A percentile compares a stretch with the other conserved stretches of the same genome.
phyloP scores from a whole-genome alignment of 768 basidiomycete species.

The Rhodotorula toruloides region DNA sequence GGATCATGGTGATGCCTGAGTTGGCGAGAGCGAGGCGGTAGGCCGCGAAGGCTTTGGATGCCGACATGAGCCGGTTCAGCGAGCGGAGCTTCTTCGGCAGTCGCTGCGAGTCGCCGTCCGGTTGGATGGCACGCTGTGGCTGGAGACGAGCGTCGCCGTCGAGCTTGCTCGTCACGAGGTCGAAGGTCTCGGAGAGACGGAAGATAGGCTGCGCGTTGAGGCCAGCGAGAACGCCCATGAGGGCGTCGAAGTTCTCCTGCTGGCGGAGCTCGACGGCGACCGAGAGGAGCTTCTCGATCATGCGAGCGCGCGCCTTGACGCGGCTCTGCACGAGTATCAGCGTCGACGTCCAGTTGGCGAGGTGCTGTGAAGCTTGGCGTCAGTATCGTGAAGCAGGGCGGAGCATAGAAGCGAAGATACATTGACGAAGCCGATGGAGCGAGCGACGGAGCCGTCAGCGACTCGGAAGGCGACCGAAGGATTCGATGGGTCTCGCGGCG shows the following conservation, averaged over 20 bases:
- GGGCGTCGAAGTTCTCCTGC: slow-evolving; percentile 84
- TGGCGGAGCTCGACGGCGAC: slow-evolving; percentile 73
- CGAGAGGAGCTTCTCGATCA: slow-evolving; percentile 83
- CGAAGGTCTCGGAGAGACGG: slow-evolving; percentile 67
- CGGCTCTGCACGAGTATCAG: slow-evolving; percentile 83
- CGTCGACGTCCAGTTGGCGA: slow-evolving; percentile 68
- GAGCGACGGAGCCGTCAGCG: slow-evolving; percentile 31
- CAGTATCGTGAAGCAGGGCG: not conserved
- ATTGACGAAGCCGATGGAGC: slow-evolving; percentile 41
- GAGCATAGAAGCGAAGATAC: slow-evolving; percentile 14
- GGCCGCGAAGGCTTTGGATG: slow-evolving; percentile 74
- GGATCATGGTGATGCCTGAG: slow-evolving; percentile 79
- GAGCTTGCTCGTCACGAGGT: slow-evolving; percentile 61
- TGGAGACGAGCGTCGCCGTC: slow-evolving; percentile 49
- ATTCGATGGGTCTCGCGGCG: slow-evolving; percentile 39
- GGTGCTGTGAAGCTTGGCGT: slow-evolving; percentile 6
- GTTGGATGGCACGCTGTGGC: slow-evolving; percentile 5
- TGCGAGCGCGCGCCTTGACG: slow-evolving; percentile 64
- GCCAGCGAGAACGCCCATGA: slow-evolving; percentile 89
- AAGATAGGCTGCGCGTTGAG: slow-evolving; percentile 76
- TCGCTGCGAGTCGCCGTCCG: slow-evolving; percentile 42
- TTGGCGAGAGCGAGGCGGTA: slow-evolving; percentile 84
- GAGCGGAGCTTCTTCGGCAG: slow-evolving; percentile 68
- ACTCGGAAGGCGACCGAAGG: slow-evolving; percentile 25
- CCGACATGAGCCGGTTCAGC: slow-evolving; percentile 77